Percentiles rank a stretch among this genome's conserved stretches.
Conservation (phyloP, 202 grass and related monocot species). For the Sporobolus alterniflorus region DNA sequence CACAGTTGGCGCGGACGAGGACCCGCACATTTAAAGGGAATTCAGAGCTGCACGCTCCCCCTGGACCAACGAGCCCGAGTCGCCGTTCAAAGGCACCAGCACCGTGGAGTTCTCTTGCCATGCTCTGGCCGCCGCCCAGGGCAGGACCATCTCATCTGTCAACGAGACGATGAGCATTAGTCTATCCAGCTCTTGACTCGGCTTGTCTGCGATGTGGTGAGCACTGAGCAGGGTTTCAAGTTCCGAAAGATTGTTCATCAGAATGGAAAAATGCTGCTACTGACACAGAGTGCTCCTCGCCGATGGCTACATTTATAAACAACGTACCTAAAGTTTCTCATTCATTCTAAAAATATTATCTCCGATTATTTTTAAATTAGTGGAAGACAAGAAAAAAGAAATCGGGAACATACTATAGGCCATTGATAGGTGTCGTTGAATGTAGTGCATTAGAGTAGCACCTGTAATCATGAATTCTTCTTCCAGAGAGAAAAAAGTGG, state of each 20-base stretch:
- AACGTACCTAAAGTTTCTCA: conserved; percentile 7
- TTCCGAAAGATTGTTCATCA: conserved; percentile 9
- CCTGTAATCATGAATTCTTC: conserved; percentile 40
- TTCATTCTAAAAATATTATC: conserved; percentile 1
- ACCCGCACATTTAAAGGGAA: conserved; percentile 36
- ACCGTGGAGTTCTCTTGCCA: not conserved
- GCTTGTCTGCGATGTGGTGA: conserved; percentile 13
- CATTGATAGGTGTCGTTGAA: no score
- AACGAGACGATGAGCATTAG: not conserved
- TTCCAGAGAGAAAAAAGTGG: not conserved
- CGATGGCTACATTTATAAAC: not conserved
- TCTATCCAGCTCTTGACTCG: not conserved
- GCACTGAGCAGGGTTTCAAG: not conserved
- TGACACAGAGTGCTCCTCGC: not conserved
- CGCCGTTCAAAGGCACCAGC: not conserved
- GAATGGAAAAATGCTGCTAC: not conserved
- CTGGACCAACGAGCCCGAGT: not conserved
- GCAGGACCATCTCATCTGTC: conserved; percentile 42
- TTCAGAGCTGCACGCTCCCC: conserved; percentile 14
- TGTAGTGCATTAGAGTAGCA: conserved; percentile 10
- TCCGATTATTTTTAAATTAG: no score
- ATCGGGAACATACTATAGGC: no score
- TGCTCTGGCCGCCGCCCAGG: not conserved
- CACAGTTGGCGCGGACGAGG: not conserved
- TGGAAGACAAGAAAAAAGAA: no score